Evolutionary conservation across 1,284 basidiomycete genomes (phyloP), one percentile per base, ranked within the genome.

Genomic region (Fomes fomentarius): DNA sequence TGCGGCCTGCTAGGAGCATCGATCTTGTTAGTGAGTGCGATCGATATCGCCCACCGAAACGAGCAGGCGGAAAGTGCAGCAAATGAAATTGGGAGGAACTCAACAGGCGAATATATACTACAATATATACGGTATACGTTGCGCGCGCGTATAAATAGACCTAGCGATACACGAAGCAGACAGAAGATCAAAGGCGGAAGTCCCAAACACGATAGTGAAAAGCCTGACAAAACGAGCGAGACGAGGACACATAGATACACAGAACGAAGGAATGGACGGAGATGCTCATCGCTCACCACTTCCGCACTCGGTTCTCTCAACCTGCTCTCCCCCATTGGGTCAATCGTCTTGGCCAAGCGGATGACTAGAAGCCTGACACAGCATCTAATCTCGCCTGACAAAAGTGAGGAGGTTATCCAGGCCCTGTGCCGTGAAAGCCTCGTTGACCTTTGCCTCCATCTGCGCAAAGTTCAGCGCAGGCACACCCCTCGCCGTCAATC

Each of bases 361-460:
- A n/a, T n/a, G n/a, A n/a, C n/a, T n/a, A n/a, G n/a, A n/a, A n/a
- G n/a, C n/a, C n/a, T n/a, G n/a, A n/a, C n/a, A n/a, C 34, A 35
- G 12, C 34, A 8, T 1, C n/a, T 37, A 43, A 3, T 43, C 15
- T 15, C 25, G 30, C 33, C 26, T 31, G 22, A 35, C 38, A 33
- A 60, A 57, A 17, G 22, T 24, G 1, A 57, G 31, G 11, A 55
- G 33, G 44, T n/a, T 33, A 12, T 34, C 58, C 22, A 60, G 38
- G 9, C 52, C 56, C 55, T 57, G 50, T 44, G 50, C 58, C 26
- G 6, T 39, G 11, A 60, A 60, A 39, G 58, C 55, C 15, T n/a
- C 39, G 21, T 33, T 15, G 28, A 53, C 53, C 26, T 28, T 47
- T 5, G 35, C 19, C 50, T 60, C 58, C 58, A 57, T 60, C 35